Evolutionary conservation across 306 rosid species (phyloP).

Genomic region (Vicia villosa): DNA sequence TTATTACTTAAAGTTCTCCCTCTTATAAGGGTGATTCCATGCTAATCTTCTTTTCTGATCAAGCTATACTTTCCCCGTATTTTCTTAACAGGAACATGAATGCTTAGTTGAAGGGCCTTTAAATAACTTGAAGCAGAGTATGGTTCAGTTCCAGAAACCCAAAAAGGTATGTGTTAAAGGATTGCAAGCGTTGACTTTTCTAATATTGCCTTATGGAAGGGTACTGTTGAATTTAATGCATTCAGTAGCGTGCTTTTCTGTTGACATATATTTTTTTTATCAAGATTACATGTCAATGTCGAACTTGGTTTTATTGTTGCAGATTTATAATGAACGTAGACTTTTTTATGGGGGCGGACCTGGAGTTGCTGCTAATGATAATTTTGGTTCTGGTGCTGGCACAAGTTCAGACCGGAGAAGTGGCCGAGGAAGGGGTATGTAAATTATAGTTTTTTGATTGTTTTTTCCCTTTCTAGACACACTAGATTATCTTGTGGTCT

Average conservation of each 20-base stretch:
- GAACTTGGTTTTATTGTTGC: constrained; percentile 32
- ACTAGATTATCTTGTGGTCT: background rate
- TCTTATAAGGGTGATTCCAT: constrained; percentile 10
- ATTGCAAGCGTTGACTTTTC: constrained; percentile 14
- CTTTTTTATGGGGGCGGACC: constrained; percentile 94
- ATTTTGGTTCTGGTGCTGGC: constrained; percentile 60
- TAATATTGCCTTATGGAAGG: constrained; percentile 13
- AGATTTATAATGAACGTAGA: constrained; percentile 94
- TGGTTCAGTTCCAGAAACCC: constrained; percentile 99
- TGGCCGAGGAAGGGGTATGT: constrained; percentile 89
- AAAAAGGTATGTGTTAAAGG: constrained; percentile 68
- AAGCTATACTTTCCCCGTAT: background rate
- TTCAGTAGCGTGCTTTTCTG: background rate
- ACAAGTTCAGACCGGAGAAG: constrained; percentile 73
- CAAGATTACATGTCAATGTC: constrained; percentile 25
- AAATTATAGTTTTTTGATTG: constrained; percentile 11
- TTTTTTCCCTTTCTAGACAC: background rate
- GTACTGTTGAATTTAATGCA: background rate
- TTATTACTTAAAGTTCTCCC: background rate
- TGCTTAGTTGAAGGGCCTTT: constrained; percentile 99
- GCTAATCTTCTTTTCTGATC: constrained; percentile 6
- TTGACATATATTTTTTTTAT: constrained; percentile 1
- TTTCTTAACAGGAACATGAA: constrained; percentile 74
- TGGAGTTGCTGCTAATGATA: constrained; percentile 78
- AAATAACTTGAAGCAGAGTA: constrained; percentile 95